Evolutionary conservation across 169 alveolate species (phyloP), one percentile per base, ranked within the genome.

Genomic region (Eimeria sp.): DNA sequence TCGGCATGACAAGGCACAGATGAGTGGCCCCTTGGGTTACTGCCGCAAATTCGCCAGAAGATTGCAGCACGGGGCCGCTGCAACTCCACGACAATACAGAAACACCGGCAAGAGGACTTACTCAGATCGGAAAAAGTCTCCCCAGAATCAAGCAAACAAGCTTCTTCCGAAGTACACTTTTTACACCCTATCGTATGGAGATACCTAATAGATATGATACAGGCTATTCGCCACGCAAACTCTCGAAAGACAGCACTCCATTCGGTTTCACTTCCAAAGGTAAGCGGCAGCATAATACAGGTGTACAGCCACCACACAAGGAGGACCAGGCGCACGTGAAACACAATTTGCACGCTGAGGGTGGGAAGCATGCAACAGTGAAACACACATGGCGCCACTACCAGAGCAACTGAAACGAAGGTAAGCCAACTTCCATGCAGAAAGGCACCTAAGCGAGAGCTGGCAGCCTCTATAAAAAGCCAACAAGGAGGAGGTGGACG

Each of bases 21-120:
- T 20, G 45, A 40, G 57, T 58, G 65, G 65, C 49, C 83, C 61
- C 72, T 22, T 20, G 65, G 67, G 65, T 45, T 58, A 87, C 65
- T 61, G 83, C 93, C 93, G 25, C 93, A 58, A 40, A 87, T 63
- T 87, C 82, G 93, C 82, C 83, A 63, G 93, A 80, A 49, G 73
- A 83, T 82, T 61, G 82, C 78, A 34, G 83, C 51, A 45, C 30
- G 65, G 72, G 65, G 82, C 51, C 93, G n/a, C 49, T 72, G 16
- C 51, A 30, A 30, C 18, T 34, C 83, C 78, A 40, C 63, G 63
- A 43, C 20, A 63, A 27, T 25, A 47, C 93, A 34, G 10, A 16
- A 27, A 54, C 61, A 57, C 49, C 54, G 2, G 30, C 57, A 40
- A 18, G 57, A 40, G 83, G 54, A 43, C 51, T 73, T 73, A 40